Base-by-base conservation (phyloP, 2,329 filamentous ascomycete genomes). In the Colletotrichum orbiculare region DNA sequence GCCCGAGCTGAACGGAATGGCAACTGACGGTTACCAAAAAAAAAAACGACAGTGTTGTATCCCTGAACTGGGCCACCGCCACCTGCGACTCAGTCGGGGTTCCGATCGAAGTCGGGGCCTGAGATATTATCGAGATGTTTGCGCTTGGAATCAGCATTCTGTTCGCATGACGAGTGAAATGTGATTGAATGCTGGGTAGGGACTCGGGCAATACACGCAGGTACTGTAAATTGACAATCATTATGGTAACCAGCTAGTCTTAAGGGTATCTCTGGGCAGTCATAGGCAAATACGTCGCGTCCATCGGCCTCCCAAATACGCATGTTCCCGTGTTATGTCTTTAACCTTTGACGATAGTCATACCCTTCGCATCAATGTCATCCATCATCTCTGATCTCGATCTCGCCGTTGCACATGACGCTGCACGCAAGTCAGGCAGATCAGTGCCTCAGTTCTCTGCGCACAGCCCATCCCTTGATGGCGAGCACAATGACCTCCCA, bases 381-480 rank as follows among this genome's bases (percentile, higher is more conserved):
- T 56, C 34, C 10, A 12, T 25, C 42, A 4, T 11, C 25, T 33
- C 33, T n/a, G 37, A 10, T 6, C n/a, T 13, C 35, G n/a, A 8
- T 33, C 10, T 43, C 41, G 3, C 7, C 8, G n/a, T n/a, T 5
- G 8, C 4, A 1, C 8, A 8, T 66, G 25, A 25, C 25, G 25
- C 25, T 25, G 25, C 58, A 63, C 34, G n/a, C 12, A 43, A 54
- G 46, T 37, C 15, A 43, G 25, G 41, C 49, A 2, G 43, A 37
- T 6, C 41, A 49, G 15, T 49, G 54, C 4, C 54, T 71, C 1
- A 71, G 71, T 71, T 87, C 84, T 57, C 74, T 79, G 54, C 84
- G 81, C 13, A 87, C 78, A 5, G 93, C 93, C 93, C 93, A 97
- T 34, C 94, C 94, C 78, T 97, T 97, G 74, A 97, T 79, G 34